A percentile compares a stretch with the other conserved stretches of the same genome.
phyloP scores from a whole-genome alignment of 495 filamentous ascomycete genomes.

The Aspergillus egyptiacus region DNA sequence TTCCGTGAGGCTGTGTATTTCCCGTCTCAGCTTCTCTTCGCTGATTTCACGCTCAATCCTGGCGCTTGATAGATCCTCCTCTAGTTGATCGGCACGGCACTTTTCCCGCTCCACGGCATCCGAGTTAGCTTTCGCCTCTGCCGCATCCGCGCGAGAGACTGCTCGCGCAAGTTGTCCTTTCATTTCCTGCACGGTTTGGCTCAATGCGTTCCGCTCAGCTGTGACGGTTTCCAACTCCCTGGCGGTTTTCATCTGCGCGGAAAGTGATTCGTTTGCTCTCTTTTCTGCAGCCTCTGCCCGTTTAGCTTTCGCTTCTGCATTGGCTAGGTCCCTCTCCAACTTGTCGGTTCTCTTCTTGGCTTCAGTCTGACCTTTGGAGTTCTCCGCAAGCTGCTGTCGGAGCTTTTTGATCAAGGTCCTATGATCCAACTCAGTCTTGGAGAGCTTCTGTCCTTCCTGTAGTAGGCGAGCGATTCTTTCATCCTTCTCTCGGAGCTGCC shows the following conservation, averaged over 20 bases:
- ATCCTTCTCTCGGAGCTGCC: slow-evolving; percentile 79
- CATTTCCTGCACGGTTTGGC: slow-evolving; percentile 60
- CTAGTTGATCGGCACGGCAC: slow-evolving; percentile 58
- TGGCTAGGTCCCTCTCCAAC: slow-evolving; percentile 55
- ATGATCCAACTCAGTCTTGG: slow-evolving; percentile 77
- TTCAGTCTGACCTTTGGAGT: slow-evolving; percentile 43
- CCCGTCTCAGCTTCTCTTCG: slow-evolving; percentile 62
- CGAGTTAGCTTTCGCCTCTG: slow-evolving; percentile 58
- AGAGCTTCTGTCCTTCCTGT: slow-evolving; percentile 87
- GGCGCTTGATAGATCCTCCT: slow-evolving; percentile 63
- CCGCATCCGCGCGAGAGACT: slow-evolving; percentile 57
- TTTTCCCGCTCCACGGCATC: slow-evolving; percentile 67
- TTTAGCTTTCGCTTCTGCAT: slow-evolving; percentile 52
- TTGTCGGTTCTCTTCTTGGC: slow-evolving; percentile 56
- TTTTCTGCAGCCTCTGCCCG: slow-evolving; percentile 64
- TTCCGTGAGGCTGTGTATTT: slow-evolving; percentile 63
- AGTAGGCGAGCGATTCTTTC: slow-evolving; percentile 84
- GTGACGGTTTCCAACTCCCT: slow-evolving; percentile 64
- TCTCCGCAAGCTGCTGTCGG: slow-evolving; percentile 57
- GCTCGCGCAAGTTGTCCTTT: slow-evolving; percentile 65
- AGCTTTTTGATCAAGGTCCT: slow-evolving; percentile 79
- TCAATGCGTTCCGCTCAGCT: slow-evolving; percentile 60
- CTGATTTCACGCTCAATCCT: slow-evolving; percentile 72
- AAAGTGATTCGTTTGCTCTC: slow-evolving; percentile 56
- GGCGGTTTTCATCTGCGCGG: slow-evolving; percentile 58